A percentile compares a stretch with the other conserved stretches of the same genome.
phyloP scores from a whole-genome alignment of 2,329 filamentous ascomycete species.

The Lizonia empirigonia region DNA sequence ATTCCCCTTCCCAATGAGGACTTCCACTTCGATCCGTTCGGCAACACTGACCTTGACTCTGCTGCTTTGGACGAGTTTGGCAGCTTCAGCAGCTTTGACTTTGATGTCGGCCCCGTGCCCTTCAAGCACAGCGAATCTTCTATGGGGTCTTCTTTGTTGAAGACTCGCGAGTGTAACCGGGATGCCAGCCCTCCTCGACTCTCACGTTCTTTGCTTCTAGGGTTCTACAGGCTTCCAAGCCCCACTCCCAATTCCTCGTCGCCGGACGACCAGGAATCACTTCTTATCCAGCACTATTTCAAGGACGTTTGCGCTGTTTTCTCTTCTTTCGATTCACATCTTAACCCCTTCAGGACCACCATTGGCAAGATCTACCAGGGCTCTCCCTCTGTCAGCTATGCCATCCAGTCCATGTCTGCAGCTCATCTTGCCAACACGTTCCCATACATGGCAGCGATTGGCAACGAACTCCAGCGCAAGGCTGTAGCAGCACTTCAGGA shows the following conservation, averaged over 20 bases:
- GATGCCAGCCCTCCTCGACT: constrained; percentile 38
- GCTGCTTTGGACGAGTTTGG: constrained; percentile 6
- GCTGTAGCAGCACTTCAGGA: constrained; percentile 58
- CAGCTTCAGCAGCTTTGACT: constrained; percentile 25
- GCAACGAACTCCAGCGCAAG: constrained; percentile 59
- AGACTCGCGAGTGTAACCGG: constrained; percentile 23
- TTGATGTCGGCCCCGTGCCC: constrained; percentile 29
- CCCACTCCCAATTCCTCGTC: constrained; percentile 44
- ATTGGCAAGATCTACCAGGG: constrained; percentile 63
- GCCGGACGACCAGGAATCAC: constrained; percentile 57
- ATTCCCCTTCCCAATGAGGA: constrained; percentile 33
- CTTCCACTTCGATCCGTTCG: constrained; percentile 34
- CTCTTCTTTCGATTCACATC: constrained; percentile 67
- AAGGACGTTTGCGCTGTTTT: constrained; percentile 66
- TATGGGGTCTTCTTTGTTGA: constrained; percentile 16
- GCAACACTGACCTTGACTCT: constrained; percentile 36
- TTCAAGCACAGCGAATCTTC: constrained; percentile 26
- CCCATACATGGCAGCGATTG: constrained; percentile 58
- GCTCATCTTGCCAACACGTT: constrained; percentile 65
- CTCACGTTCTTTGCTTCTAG: constrained; percentile 48
- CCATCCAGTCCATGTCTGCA: constrained; percentile 68
- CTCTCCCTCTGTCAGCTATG: constrained; percentile 64
- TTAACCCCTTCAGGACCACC: constrained; percentile 66
- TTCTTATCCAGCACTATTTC: constrained; percentile 68
- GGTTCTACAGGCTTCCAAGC: constrained; percentile 45